Evolutionary conservation across 305 asterid species (phyloP).

Genomic region (Fraxinus velutina): DNA sequence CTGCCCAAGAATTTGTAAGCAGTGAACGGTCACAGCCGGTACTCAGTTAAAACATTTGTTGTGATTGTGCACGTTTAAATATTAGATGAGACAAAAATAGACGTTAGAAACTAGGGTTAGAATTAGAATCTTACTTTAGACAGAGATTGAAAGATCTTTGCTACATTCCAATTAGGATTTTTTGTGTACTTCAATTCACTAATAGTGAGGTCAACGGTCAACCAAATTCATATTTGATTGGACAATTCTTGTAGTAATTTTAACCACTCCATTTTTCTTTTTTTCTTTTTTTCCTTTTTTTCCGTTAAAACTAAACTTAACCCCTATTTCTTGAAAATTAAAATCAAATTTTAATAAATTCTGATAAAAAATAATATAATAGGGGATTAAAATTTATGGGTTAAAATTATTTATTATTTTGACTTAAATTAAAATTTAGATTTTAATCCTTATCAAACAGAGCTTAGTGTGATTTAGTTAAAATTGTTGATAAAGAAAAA

Average conservation of each 20-base stretch:
- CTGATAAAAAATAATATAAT: too few relatives aligned
- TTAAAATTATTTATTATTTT: too few relatives aligned
- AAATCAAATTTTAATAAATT: too few relatives aligned
- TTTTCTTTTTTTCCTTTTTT: too few relatives aligned
- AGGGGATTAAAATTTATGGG: too few relatives aligned
- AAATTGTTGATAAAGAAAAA: too few relatives aligned
- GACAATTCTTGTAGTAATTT: background rate
- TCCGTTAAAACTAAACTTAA: too few relatives aligned
- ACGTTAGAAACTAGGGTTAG: conserved; percentile 7
- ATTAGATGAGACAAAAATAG: background rate
- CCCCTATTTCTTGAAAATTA: too few relatives aligned
- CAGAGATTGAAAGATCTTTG: conserved; percentile 20
- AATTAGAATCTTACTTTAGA: conserved; percentile 25
- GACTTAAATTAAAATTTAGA: too few relatives aligned
- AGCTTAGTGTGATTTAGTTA: too few relatives aligned
- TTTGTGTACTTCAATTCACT: conserved; percentile 12
- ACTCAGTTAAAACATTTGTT: conserved; percentile 21
- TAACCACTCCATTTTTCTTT: too few relatives aligned
- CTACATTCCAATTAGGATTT: conserved; percentile 30
- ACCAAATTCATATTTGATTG: background rate
- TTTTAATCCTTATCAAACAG: too few relatives aligned
- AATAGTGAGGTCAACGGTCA: conserved; percentile 4
- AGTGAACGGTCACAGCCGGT: conserved; percentile 54
- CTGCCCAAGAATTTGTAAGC: conserved; percentile 43
- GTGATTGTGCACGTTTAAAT: conserved; percentile 11